Evolutionary conservation across 768 basidiomycete genomes (phyloP), one percentile per base, ranked within the genome.

Genomic region (Mycena indigotica): DNA sequence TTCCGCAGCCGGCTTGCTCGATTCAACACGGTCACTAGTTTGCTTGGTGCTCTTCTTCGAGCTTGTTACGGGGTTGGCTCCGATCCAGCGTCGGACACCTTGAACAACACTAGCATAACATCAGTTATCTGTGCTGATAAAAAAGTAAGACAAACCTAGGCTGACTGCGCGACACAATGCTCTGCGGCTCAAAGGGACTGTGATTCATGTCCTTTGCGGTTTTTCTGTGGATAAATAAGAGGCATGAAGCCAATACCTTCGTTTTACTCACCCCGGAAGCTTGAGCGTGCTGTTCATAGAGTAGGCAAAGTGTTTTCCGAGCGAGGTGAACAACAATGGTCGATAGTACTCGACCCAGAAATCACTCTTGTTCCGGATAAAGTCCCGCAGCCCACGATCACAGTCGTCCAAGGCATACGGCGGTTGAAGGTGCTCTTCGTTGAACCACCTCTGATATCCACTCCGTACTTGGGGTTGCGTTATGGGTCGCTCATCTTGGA

Each of bases 291-390:
- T 91, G 60, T 93, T 93, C 88, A 95, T 94, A n/a, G 86, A 88
- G 73, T 87, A 95, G 12, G 90, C 91, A 72, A 95, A 95, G 67
- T 94, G 93, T 67, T 93, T 91, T 17, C 87, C 89, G 52, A 95
- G 73, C 4, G 87, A 86, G 0, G 94, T 95, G 73, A 93, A 93
- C 50, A 93, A 69, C 53, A 87, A 70, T 10, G 94, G 93, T 5
- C 91, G 79, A 66, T 96, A 96, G 73, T 95, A 95, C 69, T 93
- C 91, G 2, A 86, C 80, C 93, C 92, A 95, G 67, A 88, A 94
- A 60, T 93, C 91, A 21, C 84, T 85, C 55, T 77, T 80, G 13
- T 72, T 72, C 35, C 78, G 77, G 24, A 86, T 82, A 66, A 90
- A 89, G 15, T 82, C 75, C 19, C 78, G 67, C 40, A 97, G 75